Base-by-base conservation (phyloP, 1,284 basidiomycete genomes). In the Vanrija sp. region DNA sequence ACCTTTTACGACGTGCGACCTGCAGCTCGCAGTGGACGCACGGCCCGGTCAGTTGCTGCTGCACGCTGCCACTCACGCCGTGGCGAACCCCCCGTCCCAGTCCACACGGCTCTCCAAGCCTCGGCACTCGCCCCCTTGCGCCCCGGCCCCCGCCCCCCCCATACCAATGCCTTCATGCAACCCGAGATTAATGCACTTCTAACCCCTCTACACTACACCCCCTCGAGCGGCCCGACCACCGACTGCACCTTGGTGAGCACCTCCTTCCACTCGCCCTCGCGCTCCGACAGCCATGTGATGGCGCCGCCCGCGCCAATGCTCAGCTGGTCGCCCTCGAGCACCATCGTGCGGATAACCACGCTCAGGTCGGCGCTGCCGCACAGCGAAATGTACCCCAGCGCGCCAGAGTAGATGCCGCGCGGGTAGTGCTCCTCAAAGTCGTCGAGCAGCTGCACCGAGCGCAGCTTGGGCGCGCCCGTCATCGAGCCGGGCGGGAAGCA, bases 401-500 rank as follows among this genome's bases (percentile, higher is more conserved):
- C 87, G 36, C 91, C 92, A n/a, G 94, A 97, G 71, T 98, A 98
- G 23, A 94, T 79, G 20, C 86, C 83, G 31, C 94, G 81, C 10
- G 65, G 62, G 45, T 84, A 80, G 44, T 79, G 71, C 45, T 80
- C 80, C 72, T 98, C 95, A 6, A 97, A 81, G 1, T 79, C 80
- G 63, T 92, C 88, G 2, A 98, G 80, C 27, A 98, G 86, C 73
- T 95, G 88, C 1, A 97, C 87, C 47, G 88, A 91, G 18, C 94
- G 85, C 60, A 94, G 86, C 77, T 98, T 98, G 0, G 94, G 95
- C 0, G 95, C 95, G 18, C 95, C 94, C 0, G 95, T 98, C 94
- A 98, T 98, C 61, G 90, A 94, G 2, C 92, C 92, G 47, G 92
- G 91, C n/a, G 92, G 92, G 56, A 95, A 81, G 72, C 89, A 89